Conservation (phyloP, 1,284 basidiomycete species). For the Ustilago sp. region DNA sequence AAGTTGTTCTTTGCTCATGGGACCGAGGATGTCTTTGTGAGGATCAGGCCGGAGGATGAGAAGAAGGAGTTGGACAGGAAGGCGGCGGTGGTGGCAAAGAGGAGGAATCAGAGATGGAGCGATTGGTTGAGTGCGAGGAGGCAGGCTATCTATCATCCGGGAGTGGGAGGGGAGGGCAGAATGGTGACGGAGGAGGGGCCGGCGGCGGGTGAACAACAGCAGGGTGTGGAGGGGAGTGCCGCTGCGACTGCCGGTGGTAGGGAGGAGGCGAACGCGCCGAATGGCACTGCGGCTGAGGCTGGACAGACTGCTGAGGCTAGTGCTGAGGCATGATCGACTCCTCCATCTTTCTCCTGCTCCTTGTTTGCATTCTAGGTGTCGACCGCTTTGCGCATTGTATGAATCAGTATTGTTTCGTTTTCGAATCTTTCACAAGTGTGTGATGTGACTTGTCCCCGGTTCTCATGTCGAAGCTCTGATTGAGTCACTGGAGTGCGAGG, state of each 20-base stretch:
- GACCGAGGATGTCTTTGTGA: conserved; percentile 70
- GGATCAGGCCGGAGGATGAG: conserved; percentile 47
- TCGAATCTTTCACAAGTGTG: not conserved
- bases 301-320: conserved; percentile 15
- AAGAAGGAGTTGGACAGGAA: conserved; percentile 34
- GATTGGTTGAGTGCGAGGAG: conserved; percentile 56
- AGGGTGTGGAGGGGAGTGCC: conserved; percentile 6
- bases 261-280: conserved; percentile 18
- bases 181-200: conserved; percentile 6
- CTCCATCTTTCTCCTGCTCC: not conserved
- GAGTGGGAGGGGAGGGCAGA: conserved; percentile 5
- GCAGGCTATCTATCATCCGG: conserved; percentile 50
- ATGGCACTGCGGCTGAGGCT: conserved; percentile 15
- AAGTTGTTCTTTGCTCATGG: conserved; percentile 70
- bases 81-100: conserved; percentile 30
- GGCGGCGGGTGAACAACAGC: not conserved
- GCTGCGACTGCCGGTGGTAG: not conserved
- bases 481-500: no score
- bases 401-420: not conserved
- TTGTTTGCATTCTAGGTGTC: conserved; percentile 10
- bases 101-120: conserved; percentile 46
- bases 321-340: conserved; percentile 11
- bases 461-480: no score
- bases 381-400: not conserved
- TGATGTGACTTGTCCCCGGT: no score